Percentiles rank a stretch among this genome's conserved stretches.
Conservation (phyloP, 805 yeast species). For the Hemisphaericaspora nanyangensis region DNA sequence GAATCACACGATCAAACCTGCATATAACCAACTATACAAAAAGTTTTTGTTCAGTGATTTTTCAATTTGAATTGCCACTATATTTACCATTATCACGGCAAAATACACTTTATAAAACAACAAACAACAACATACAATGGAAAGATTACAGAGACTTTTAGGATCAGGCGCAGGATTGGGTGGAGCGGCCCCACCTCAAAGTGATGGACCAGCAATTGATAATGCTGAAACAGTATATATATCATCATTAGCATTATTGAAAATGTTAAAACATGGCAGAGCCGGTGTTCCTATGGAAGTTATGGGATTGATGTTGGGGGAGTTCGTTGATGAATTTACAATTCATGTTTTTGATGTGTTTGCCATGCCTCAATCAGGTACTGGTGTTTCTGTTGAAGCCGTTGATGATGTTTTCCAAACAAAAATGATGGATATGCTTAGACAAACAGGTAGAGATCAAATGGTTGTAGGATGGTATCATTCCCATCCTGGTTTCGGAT, state of each 20-base stretch:
- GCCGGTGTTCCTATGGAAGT: slow-evolving; percentile 79
- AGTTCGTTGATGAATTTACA: slow-evolving; percentile 94
- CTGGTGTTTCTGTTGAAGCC: slow-evolving; percentile 98
- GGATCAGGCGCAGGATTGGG: slow-evolving; percentile 45
- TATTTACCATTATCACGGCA: background rate
- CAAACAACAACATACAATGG: slow-evolving; percentile 26
- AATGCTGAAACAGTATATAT: slow-evolving; percentile 95
- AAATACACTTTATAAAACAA: background rate
- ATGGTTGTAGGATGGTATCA: slow-evolving; percentile 99
- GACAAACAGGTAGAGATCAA: slow-evolving; percentile 98
- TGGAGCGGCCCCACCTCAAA: slow-evolving; percentile 40
- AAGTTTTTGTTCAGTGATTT: too few species aligned
- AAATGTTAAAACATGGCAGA: slow-evolving; percentile 97
- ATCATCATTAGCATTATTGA: slow-evolving; percentile 88
- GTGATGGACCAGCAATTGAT: slow-evolving; percentile 82
- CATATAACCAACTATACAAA: too few species aligned
- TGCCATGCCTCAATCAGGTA: slow-evolving; percentile 99
- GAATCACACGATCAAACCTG: background rate
- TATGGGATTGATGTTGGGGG: slow-evolving; percentile 99
- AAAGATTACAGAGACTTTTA: slow-evolving; percentile 46
- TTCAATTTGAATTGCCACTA: slow-evolving; percentile 4
- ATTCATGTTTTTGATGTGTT: slow-evolving; percentile 96
- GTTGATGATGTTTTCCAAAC: slow-evolving; percentile 99
- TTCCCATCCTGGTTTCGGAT: slow-evolving; percentile 99
- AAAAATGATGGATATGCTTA: slow-evolving; percentile 98